Evolutionary conservation across 2,329 filamentous ascomycete species (phyloP).

Genomic region (Fusarium sp.): DNA sequence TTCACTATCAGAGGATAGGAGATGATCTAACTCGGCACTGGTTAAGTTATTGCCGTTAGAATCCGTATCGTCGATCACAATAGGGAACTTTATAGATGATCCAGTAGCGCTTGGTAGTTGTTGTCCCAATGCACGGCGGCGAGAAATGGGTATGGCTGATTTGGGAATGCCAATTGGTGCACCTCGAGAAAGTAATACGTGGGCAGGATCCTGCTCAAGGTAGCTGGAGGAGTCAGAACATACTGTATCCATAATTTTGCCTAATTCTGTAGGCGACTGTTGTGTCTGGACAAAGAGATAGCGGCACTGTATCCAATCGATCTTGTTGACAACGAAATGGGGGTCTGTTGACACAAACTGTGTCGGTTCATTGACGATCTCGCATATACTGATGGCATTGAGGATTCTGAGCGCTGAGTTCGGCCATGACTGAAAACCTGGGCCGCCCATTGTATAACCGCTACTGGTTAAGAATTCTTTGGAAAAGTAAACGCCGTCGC

Average conservation of each 20-base stretch:
- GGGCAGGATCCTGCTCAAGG: slow-evolving; percentile 47
- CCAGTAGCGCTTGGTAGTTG: neutral
- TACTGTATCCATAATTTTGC: neutral
- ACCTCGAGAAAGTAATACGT: neutral
- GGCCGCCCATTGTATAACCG: slow-evolving; percentile 8
- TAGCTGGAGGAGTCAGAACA: slow-evolving; percentile 29
- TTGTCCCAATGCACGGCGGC: slow-evolving; percentile 26
- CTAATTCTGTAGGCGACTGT: neutral
- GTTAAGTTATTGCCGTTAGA: neutral
- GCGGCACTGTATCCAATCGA: slow-evolving; percentile 91
- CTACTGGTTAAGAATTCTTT: slow-evolving; percentile 29
- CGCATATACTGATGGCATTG: slow-evolving; percentile 79
- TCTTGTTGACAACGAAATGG: slow-evolving; percentile 78
- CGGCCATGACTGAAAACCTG: slow-evolving; percentile 67
- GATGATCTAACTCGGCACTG: slow-evolving; percentile 36
- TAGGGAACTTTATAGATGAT: slow-evolving; percentile 6
- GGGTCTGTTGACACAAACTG: slow-evolving; percentile 69
- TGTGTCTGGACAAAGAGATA: slow-evolving; percentile 76
- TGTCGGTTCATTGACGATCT: slow-evolving; percentile 81
- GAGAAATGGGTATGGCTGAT: slow-evolving; percentile 45
- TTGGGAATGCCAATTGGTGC: slow-evolving; percentile 45
- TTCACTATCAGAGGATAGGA: slow-evolving; percentile 45
- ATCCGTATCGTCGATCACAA: slow-evolving; percentile 18
- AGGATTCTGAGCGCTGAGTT: slow-evolving; percentile 73
- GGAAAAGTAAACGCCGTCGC: slow-evolving; percentile 87